Evolutionary conservation across 495 filamentous ascomycete species (phyloP).

Genomic region (Penicilliopsis zonata): DNA sequence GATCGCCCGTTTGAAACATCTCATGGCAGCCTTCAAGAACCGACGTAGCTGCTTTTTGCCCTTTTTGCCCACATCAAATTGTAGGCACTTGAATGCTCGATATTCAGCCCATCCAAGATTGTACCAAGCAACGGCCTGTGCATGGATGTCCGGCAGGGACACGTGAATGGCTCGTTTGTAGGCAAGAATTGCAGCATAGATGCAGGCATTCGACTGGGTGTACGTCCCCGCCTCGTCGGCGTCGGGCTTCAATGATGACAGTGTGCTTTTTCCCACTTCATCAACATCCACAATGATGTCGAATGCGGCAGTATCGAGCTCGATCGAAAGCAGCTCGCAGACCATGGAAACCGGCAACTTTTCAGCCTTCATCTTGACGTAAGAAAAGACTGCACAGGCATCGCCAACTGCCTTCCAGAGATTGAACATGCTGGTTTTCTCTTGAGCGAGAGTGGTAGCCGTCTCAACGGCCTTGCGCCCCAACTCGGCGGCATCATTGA

Average conservation of each 20-base stretch:
- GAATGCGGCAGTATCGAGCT: slow-evolving; percentile 41
- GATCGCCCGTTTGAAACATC: slow-evolving; percentile 93
- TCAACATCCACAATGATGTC: slow-evolving; percentile 60
- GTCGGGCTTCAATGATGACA: slow-evolving; percentile 21
- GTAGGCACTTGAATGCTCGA: slow-evolving; percentile 56
- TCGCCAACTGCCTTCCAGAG: slow-evolving; percentile 93
- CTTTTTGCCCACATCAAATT: slow-evolving; percentile 23
- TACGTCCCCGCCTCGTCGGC: slow-evolving; percentile 32
- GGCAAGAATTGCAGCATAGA: slow-evolving; percentile 65
- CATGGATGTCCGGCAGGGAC: slow-evolving; percentile 64
- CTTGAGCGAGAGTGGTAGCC: slow-evolving; percentile 36
- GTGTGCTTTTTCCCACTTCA: slow-evolving; percentile 41
- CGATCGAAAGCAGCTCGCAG: slow-evolving; percentile 38
- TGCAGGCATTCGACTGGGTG: slow-evolving; percentile 21
- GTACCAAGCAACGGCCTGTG: slow-evolving; percentile 93
- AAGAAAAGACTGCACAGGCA: slow-evolving; percentile 71
- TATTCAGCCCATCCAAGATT: slow-evolving; percentile 94
- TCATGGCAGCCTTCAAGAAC: slow-evolving; percentile 70
- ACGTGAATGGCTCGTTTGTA: slow-evolving; percentile 75
- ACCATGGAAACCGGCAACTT: slow-evolving; percentile 46
- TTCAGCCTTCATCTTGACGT: slow-evolving; percentile 50
- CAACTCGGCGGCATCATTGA: slow-evolving; percentile 61
- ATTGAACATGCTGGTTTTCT: slow-evolving; percentile 65
- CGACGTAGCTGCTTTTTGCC: slow-evolving; percentile 36
- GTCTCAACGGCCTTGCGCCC: slow-evolving; percentile 47